Evolutionary conservation across 257 asterid genomes (phyloP), one percentile per base, ranked within the genome.

Genomic region (Paulownia fortunei): DNA sequence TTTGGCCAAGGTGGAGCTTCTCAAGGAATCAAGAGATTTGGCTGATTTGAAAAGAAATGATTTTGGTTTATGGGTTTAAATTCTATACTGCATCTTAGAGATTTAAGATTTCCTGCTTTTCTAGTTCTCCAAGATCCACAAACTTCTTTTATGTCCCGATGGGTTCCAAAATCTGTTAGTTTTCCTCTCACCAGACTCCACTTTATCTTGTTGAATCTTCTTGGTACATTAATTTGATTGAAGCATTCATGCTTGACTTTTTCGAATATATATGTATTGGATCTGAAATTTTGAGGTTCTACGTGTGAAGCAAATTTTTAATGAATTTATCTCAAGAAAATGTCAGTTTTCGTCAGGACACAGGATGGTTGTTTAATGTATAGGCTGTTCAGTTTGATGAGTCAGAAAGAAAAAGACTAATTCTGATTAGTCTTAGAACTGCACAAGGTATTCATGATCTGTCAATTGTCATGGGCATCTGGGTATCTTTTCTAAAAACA

Each of bases 21-120:
- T 54, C 11, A 54, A 54, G 34, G 46, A 56, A 58, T 58, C 46
- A 42, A 65, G 76, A 39, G 6, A 68, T 62, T 65, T 79, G 19
- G 69, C 16, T 63, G 62, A 6, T 64, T 58, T 23, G 68, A 30
- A n/a, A 11, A 68, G 74, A 36, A 56, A n/a, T 46, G 16, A 10
- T 49, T 13, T 81, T 62, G 44, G 9, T 26, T 62, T 15, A 51
- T 12, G 5, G 39, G 62, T 55, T 42, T 9, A 30, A 21, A 58
- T 44, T 21, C 18, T 11, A 36, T 39, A 55, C 24, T 65, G 39
- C 67, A 49, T 71, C 54, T 23, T 64, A 63, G 30, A 47, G 34
- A 32, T 59, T 59, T 37, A 39, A 19, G 49, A 39, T 37, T 5
- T 54, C 18, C 67, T 73, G 54, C 51, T 49, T 64, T 59, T 69